phyloP scores from a whole-genome alignment of 176 grass and related monocot species.

The Ensete glaucum region DNA sequence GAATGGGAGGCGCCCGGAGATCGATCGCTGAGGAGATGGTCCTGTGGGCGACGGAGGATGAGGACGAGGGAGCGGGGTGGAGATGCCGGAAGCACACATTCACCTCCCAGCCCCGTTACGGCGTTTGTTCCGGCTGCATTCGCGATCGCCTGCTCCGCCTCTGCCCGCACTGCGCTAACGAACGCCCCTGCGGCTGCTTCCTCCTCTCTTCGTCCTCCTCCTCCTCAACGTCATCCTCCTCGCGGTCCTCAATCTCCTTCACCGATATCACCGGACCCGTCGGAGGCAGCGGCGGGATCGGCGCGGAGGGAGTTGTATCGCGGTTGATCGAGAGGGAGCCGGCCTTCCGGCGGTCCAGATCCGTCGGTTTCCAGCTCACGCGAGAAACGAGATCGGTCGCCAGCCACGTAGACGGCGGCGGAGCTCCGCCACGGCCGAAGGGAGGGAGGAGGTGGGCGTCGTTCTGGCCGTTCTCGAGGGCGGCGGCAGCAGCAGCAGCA shows the following conservation, averaged over 20 bases:
- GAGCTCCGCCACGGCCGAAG: background rate
- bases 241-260: background rate
- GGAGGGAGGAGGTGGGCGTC: conserved; percentile 1
- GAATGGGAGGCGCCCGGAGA: background rate
- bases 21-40: conserved; percentile 5
- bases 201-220: conserved; percentile 6
- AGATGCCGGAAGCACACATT: conserved; percentile 2
- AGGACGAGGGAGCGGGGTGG: background rate
- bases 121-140: conserved; percentile 22
- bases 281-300: conserved; percentile 1
- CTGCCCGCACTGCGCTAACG: conserved; percentile 25
- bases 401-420: background rate
- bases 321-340: conserved; percentile 20
- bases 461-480: conserved; percentile 21
- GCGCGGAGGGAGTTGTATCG: conserved; percentile 5
- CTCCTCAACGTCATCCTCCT: background rate
- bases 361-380: conserved; percentile 15
- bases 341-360: conserved; percentile 24
- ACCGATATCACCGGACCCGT: background rate
- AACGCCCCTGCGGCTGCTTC: conserved; percentile 16
- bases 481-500: background rate
- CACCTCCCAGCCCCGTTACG: conserved; percentile 1
- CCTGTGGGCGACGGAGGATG: conserved; percentile 14
- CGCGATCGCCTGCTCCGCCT: conserved; percentile 22
- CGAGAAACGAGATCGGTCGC: conserved; percentile 8